Conservation (phyloP, 495 filamentous ascomycete species). For the Penicillium pancosmium region DNA sequence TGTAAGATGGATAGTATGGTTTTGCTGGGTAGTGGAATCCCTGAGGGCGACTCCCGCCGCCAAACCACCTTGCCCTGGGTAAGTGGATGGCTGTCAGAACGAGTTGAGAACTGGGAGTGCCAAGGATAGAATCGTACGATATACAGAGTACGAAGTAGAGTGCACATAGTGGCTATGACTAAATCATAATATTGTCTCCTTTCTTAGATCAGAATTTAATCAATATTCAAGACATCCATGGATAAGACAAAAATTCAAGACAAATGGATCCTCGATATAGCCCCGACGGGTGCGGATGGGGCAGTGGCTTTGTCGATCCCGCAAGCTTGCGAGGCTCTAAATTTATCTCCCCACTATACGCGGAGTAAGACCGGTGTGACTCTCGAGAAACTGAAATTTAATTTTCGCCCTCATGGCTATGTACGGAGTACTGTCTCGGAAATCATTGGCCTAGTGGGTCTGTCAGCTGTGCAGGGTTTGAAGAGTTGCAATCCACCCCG, state of each 20-base stretch:
- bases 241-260: background rate
- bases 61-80: slow-evolving; percentile 27
- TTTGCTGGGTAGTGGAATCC: slow-evolving; percentile 26
- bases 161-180: slow-evolving; percentile 4
- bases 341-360: background rate
- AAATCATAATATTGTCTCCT: slow-evolving; percentile 2
- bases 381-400: background rate
- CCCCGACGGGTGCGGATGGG: background rate
- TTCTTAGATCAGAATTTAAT: background rate
- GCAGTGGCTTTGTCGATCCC: slow-evolving; percentile 3
- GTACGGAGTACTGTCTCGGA: background rate
- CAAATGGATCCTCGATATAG: background rate
- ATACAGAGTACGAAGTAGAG: background rate
- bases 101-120: slow-evolving; percentile 27
- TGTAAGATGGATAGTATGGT: slow-evolving; percentile 28
- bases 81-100: slow-evolving; percentile 31
- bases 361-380: too few species aligned
- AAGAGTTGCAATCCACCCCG: background rate
- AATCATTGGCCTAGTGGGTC: slow-evolving; percentile 1
- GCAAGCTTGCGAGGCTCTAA: background rate
- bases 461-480: background rate
- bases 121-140: slow-evolving; percentile 9
- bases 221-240: background rate
- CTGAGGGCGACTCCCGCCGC: slow-evolving; percentile 25
- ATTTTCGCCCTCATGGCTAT: background rate